phyloP scores from a whole-genome alignment of 768 basidiomycete genomes.

The Hygrocybe coccinea region DNA sequence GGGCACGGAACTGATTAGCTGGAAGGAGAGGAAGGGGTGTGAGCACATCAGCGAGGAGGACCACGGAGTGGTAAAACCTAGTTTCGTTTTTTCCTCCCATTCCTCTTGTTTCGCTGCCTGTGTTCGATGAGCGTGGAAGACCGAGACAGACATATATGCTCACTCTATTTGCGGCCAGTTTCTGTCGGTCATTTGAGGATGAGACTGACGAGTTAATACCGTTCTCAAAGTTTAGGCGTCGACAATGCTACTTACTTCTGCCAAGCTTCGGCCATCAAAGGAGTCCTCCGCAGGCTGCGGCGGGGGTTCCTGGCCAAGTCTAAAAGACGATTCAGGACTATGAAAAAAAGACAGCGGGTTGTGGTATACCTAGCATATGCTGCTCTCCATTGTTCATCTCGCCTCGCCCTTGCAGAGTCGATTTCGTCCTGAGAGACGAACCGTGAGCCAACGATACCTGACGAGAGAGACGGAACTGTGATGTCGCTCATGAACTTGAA shows the following conservation, averaged over 20 bases:
- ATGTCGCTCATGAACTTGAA: constrained; percentile 50
- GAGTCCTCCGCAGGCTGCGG: constrained; percentile 68
- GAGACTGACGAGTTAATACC: constrained; percentile 46
- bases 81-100: constrained; percentile 87
- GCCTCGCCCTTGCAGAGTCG: constrained; percentile 61
- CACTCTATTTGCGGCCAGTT: constrained; percentile 87
- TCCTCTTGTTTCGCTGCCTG: constrained; percentile 88
- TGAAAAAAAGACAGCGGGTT: constrained; percentile 5
- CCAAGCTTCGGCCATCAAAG: constrained; percentile 81
- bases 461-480: constrained; percentile 65
- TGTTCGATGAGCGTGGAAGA: background rate
- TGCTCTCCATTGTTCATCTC: constrained; percentile 86
- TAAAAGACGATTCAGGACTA: constrained; percentile 23
- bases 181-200: constrained; percentile 50
- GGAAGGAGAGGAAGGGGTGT: constrained; percentile 11
- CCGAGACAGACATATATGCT: constrained; percentile 18
- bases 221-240: constrained; percentile 3
- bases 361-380: constrained; percentile 69
- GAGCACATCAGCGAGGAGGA: background rate
- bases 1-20: constrained; percentile 86
- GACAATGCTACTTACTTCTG: constrained; percentile 60
- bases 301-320: constrained; percentile 82
- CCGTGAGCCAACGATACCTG: constrained; percentile 72
- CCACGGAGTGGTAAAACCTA: constrained; percentile 39
- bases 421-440: constrained; percentile 79